A percentile compares a stretch with the other conserved stretches of the same genome.
phyloP scores from a whole-genome alignment of 257 asterid species.

The Osmanthus fragrans region DNA sequence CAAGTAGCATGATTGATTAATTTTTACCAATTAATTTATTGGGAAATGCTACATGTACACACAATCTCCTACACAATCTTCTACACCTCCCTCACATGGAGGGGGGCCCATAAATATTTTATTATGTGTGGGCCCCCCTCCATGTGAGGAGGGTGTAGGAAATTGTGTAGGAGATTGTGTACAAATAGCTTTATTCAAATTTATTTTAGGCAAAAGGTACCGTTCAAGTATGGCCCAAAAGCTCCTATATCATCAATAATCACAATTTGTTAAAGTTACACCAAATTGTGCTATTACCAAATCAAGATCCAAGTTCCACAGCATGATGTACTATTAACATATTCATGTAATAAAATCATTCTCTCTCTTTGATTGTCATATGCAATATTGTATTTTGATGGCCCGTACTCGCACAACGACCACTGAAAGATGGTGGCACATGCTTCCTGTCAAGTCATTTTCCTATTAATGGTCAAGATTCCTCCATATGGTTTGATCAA shows the following conservation, averaged over 20 bases:
- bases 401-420: constrained; percentile 98
- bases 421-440: constrained; percentile 96
- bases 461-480: constrained; percentile 50
- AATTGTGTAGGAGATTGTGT: too few relatives aligned
- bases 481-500: constrained; percentile 48
- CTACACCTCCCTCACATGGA: too few relatives aligned
- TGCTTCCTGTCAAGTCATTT: constrained; percentile 88
- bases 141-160: too few relatives aligned
- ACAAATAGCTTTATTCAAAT: too few relatives aligned
- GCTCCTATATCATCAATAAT: not conserved
- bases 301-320: constrained; percentile 18
- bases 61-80: too few relatives aligned
- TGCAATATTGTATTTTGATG: constrained; percentile 39
- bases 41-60: too few relatives aligned
- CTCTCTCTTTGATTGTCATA: constrained; percentile 40
- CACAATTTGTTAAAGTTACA: not conserved
- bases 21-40: too few relatives aligned
- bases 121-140: too few relatives aligned
- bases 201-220: constrained; percentile 17
- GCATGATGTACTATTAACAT: constrained; percentile 17
- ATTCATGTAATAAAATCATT: not conserved
- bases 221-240: constrained; percentile 23
- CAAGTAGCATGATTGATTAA: too few relatives aligned
- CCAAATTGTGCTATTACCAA: not conserved
- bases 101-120: too few relatives aligned